A percentile compares a stretch with the other conserved stretches of the same genome.
These are phyloP conservation scores for Entelexis paramagnoliae DNA, from an alignment of 1,139 yeast genomes.

Conservation along the genomic window DNA sequence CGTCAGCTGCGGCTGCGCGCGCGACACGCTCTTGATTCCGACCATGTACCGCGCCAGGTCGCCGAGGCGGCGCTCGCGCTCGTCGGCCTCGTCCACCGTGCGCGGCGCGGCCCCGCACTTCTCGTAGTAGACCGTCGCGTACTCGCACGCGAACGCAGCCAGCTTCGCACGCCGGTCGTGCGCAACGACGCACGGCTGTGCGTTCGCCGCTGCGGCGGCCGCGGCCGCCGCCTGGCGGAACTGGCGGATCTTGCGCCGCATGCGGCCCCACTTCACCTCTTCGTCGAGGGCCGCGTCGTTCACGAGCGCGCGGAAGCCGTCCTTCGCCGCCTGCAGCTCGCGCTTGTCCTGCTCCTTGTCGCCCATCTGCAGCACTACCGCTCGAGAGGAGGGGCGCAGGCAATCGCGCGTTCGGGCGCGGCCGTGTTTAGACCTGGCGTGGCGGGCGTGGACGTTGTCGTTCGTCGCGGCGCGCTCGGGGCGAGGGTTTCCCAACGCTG, in stretches of 20 bases:
- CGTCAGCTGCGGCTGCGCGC: constrained; percentile 7
- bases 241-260: not conserved
- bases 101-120: not conserved
- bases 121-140: not conserved
- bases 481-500: not conserved
- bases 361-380: not conserved
- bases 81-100: not conserved
- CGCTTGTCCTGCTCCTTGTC: not conserved
- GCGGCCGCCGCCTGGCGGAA: not conserved
- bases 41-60: constrained; percentile 11
- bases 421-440: not conserved
- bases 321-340: not conserved
- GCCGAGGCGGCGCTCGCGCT: constrained; percentile 2
- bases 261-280: not conserved
- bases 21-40: constrained; percentile 4
- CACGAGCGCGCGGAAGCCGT: not conserved
- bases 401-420: not conserved
- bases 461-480: not conserved
- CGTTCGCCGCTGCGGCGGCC: too few species aligned
- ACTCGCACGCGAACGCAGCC: constrained; percentile 7
- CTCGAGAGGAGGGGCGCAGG: not conserved
- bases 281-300: not conserved
- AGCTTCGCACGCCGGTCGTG: constrained; percentile 12
- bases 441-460: not conserved
- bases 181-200: constrained; percentile 7